Conservation (phyloP, 305 asterid genomes). For the Withania somnifera region DNA sequence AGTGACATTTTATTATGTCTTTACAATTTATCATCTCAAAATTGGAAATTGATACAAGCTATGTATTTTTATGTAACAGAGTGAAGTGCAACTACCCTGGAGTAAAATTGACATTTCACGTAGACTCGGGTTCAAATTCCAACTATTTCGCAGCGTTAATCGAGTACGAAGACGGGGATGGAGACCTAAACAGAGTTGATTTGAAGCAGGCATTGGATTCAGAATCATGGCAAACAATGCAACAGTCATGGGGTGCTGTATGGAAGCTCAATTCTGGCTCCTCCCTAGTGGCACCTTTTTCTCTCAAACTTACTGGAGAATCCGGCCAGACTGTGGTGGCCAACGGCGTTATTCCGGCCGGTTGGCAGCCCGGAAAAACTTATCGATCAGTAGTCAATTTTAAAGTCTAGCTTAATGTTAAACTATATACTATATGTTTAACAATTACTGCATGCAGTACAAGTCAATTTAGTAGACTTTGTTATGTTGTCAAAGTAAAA, state of each 20-base stretch:
- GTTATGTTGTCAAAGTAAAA: background rate
- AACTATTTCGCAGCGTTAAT: constrained; percentile 46
- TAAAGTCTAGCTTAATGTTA: background rate
- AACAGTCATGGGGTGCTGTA: constrained; percentile 63
- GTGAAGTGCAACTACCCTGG: constrained; percentile 56
- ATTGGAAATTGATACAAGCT: background rate
- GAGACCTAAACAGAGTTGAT: constrained; percentile 36
- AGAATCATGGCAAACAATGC: constrained; percentile 48
- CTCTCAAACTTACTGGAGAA: constrained; percentile 30
- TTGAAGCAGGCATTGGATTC: constrained; percentile 34
- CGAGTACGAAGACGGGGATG: constrained; percentile 49
- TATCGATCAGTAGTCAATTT: constrained; percentile 26
- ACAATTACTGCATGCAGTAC: background rate
- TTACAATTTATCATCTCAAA: background rate
- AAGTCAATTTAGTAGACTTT: background rate
- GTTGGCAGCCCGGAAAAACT: constrained; percentile 30
- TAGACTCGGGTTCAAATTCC: constrained; percentile 57
- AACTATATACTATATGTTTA: background rate
- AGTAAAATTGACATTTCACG: constrained; percentile 39
- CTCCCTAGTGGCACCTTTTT: constrained; percentile 37
- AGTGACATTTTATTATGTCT: background rate
- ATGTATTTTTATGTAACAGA: constrained; percentile 13
- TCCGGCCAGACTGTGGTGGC: constrained; percentile 18
- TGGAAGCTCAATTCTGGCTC: constrained; percentile 42
- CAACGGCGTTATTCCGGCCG: constrained; percentile 23